phyloP scores from a whole-genome alignment of 2,329 filamentous ascomycete species.

The Tothia fuscella region DNA sequence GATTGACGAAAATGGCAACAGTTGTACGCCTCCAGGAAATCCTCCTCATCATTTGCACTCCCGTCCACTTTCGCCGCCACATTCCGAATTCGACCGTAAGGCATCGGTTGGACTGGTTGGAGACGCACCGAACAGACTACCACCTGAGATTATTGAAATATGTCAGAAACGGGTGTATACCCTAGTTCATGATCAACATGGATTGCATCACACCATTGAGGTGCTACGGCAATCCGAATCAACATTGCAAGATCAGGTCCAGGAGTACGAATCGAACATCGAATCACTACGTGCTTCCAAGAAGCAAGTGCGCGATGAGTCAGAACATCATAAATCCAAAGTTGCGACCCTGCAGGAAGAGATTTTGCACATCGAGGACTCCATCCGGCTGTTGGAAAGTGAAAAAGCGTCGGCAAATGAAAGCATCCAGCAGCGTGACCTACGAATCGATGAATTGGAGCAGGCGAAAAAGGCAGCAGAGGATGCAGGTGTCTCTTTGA shows the following conservation, averaged over 20 bases:
- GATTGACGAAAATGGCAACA: not conserved
- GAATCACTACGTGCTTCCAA: not conserved
- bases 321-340: not conserved
- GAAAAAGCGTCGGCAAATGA: not conserved
- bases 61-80: constrained; percentile 7
- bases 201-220: not conserved
- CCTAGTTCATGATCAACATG: not conserved
- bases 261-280: not conserved
- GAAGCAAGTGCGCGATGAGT: not conserved
- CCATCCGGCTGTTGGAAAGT: not conserved
- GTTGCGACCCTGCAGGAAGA: not conserved
- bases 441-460: not conserved
- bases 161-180: constrained; percentile 7
- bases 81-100: not conserved
- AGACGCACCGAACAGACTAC: not conserved
- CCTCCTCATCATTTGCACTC: not conserved
- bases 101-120: not conserved
- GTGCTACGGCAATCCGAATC: constrained; percentile 5
- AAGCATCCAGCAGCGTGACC: not conserved
- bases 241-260: constrained; percentile 1
- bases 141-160: constrained; percentile 6
- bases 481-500: too few species aligned
- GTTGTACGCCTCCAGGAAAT: not conserved
- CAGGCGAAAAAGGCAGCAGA: too few species aligned
- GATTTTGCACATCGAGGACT: not conserved